A percentile compares a stretch with the other conserved stretches of the same genome.
phyloP scores from a whole-genome alignment of 441 rosid species.

The Mallotus repandus region DNA sequence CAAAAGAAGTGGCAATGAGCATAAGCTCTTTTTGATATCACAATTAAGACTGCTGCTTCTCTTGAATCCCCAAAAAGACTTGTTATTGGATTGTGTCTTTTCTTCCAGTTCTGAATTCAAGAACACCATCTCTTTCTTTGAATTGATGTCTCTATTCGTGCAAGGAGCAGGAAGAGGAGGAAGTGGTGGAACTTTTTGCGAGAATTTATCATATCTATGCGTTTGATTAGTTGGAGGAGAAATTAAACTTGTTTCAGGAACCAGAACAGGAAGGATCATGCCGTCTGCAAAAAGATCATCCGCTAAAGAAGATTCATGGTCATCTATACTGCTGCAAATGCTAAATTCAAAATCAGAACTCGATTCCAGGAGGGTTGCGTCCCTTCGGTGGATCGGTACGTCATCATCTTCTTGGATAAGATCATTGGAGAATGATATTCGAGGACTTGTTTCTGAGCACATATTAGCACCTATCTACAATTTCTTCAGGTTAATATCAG shows the following conservation, averaged over 20 bases:
- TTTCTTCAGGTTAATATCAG: neutral
- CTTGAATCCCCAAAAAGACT: conserved; percentile 74
- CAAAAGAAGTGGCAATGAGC: conserved; percentile 58
- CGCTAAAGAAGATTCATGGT: conserved; percentile 55
- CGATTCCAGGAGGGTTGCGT: conserved; percentile 44
- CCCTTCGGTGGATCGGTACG: conserved; percentile 35
- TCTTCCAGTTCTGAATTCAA: conserved; percentile 31
- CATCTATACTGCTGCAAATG: conserved; percentile 32
- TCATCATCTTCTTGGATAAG: conserved; percentile 36
- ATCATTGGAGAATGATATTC: conserved; percentile 61
- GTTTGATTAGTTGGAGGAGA: conserved; percentile 13
- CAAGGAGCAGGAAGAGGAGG: conserved; percentile 37
- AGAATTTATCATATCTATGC: conserved; percentile 23
- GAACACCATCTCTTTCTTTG: conserved; percentile 22
- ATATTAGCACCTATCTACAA: conserved; percentile 13
- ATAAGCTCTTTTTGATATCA: conserved; percentile 52
- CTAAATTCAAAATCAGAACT: conserved; percentile 69
- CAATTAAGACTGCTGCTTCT: conserved; percentile 67
- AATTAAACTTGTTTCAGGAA: conserved; percentile 17
- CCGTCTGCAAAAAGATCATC: conserved; percentile 76
- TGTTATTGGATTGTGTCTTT: conserved; percentile 28
- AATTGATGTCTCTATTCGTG: neutral
- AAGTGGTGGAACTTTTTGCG: conserved; percentile 31
- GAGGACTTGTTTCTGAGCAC: conserved; percentile 64
- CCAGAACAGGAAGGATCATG: conserved; percentile 58